Evolutionary conservation across 371 early-diverging fungal genomes (phyloP), one percentile per base, ranked within the genome.

Genomic region (Lichtheimia hyalospora): DNA sequence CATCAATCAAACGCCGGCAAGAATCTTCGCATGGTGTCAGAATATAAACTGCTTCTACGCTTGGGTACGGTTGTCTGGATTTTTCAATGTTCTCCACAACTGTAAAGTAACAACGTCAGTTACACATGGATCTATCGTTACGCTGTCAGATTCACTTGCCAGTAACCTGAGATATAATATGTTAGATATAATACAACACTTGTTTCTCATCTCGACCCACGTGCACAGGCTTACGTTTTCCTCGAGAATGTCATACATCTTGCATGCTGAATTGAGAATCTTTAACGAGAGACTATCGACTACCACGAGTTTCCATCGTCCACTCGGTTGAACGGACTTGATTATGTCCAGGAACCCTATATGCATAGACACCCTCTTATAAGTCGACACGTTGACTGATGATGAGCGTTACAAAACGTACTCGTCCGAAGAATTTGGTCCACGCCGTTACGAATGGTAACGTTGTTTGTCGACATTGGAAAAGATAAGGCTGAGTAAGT

Each of bases 161-260:
- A 2, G 55, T 54, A 39, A 54, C 77, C 63, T 83, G n/a, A 46
- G 21, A 46, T 4, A 44, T 4, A 21, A 46, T 2, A 16, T 6
- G n/a, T 46, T 46, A n/a, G 46, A 18, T 46, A 46, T 4, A 13
- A 5, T n/a, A 13, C 0, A 10, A n/a, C 46, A 18, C 21, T n/a
- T 46, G 46, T 0, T 21, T 10, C 46, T 46, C 46, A n/a, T 46
- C 46, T 46, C n/a, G 46, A 5, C 46, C 5, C 18, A n/a, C 21
- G 25, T 2, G 16, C 10, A n/a, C 46, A 10, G 16, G 13, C 92
- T 92, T 52, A 98, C 95, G 63, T 96, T 94, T 70, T 96, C 92
- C 66, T 96, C 95, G 23, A 95, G 81, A 67, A 98, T 89, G 59
- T 96, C 95, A 60, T 86, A 86, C 91, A 93, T 94, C 76, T 92